phyloP scores from a whole-genome alignment of 495 filamentous ascomycete genomes.

The Penicillium silybi region DNA sequence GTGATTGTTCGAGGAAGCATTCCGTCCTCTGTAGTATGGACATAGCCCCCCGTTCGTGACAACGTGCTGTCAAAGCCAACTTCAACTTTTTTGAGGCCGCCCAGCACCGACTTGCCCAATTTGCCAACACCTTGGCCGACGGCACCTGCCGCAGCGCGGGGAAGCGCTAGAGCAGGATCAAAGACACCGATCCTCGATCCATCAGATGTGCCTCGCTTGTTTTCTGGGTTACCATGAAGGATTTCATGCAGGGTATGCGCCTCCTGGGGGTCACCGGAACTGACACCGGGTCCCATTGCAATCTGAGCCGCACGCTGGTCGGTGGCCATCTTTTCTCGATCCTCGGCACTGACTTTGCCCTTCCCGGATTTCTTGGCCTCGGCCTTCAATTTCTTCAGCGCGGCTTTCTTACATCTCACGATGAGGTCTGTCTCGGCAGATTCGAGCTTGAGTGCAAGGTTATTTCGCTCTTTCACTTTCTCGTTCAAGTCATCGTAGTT shows the following conservation, averaged over 20 bases:
- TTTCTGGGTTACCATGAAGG: slow-evolving; percentile 34
- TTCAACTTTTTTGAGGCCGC: slow-evolving; percentile 47
- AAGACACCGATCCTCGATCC: slow-evolving; percentile 22
- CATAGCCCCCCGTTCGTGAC: slow-evolving; percentile 53
- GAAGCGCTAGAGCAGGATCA: slow-evolving; percentile 36
- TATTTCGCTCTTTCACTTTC: slow-evolving; percentile 75
- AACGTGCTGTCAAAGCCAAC: slow-evolving; percentile 43
- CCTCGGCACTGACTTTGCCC: slow-evolving; percentile 50
- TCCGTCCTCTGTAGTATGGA: slow-evolving; percentile 12
- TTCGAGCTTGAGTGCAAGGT: slow-evolving; percentile 71
- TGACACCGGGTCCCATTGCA: slow-evolving; percentile 67
- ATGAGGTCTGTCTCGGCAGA: slow-evolving; percentile 82
- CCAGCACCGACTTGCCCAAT: slow-evolving; percentile 52
- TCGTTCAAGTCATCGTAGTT: slow-evolving; percentile 83
- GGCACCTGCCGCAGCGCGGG: slow-evolving; percentile 29
- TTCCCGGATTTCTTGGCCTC: slow-evolving; percentile 62
- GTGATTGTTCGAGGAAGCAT: slow-evolving; percentile 1
- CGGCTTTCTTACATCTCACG: slow-evolving; percentile 68
- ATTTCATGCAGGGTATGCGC: slow-evolving; percentile 67
- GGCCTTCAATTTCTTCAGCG: slow-evolving; percentile 60
- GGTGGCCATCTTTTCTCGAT: slow-evolving; percentile 30
- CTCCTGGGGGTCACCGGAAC: slow-evolving; percentile 79
- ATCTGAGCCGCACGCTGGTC: slow-evolving; percentile 57
- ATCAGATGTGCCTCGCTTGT: slow-evolving; percentile 26
- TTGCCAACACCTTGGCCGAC: slow-evolving; percentile 62